These are phyloP conservation scores for Arthroderma uncinatum DNA, from an alignment of 2,329 filamentous ascomycete species.

Conservation along the genomic window DNA sequence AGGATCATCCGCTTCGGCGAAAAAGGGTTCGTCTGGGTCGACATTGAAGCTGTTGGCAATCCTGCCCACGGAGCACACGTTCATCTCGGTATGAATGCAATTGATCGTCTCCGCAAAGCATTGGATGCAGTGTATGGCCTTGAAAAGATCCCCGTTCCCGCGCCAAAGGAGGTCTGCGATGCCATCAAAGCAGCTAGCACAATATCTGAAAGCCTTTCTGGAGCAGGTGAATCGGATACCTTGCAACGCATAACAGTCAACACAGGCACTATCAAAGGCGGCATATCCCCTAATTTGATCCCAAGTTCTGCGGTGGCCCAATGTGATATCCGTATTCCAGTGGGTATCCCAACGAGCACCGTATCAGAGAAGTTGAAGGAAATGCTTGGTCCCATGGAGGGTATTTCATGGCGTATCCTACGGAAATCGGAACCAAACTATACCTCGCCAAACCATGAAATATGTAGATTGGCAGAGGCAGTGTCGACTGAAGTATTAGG, in stretches of 20 bases:
- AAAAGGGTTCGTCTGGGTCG: constrained; percentile 13
- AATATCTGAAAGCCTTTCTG: constrained; percentile 10
- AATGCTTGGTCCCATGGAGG: constrained; percentile 10
- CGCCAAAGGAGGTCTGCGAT: constrained; percentile 6
- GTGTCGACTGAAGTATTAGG: constrained; percentile 7
- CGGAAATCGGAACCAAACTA: constrained; percentile 10
- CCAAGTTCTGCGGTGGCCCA: constrained; percentile 9
- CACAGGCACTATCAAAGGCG: constrained; percentile 10
- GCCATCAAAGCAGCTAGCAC: constrained; percentile 6
- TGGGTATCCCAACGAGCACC: constrained; percentile 6
- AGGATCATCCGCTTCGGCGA: constrained; percentile 12
- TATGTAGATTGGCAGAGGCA: constrained; percentile 7
- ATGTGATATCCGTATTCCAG: constrained; percentile 12
- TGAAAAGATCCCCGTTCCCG: constrained; percentile 5
- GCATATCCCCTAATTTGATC: constrained; percentile 11
- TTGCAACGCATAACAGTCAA: constrained; percentile 11
- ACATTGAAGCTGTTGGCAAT: constrained; percentile 8
- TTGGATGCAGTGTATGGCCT: constrained; percentile 11
- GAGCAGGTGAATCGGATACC: constrained; percentile 8
- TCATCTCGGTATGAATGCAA: constrained; percentile 10
- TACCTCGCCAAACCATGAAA: constrained; percentile 10
- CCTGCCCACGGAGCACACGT: constrained; percentile 13
- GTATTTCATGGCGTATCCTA: constrained; percentile 8
- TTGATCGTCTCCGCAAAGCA: constrained; percentile 9
- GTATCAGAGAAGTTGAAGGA: constrained; percentile 1